A percentile compares a stretch with the other conserved stretches of the same genome.
These are phyloP conservation scores for Yamadazyma spencermartinsiae DNA, from an alignment of 1,139 yeast genomes.

Conservation along the genomic window DNA sequence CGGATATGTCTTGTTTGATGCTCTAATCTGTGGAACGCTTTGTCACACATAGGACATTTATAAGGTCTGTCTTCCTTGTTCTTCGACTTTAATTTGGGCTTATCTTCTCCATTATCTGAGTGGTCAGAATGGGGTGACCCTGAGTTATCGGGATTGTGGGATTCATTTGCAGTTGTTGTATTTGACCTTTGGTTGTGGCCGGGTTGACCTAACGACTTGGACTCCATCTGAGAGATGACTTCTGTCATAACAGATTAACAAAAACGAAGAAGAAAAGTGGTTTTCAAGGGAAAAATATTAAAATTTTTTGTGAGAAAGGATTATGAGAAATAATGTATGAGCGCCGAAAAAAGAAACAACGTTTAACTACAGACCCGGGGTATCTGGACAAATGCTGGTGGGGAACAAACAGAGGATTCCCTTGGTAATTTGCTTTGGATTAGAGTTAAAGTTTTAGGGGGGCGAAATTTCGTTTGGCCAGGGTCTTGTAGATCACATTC, in stretches of 20 bases:
- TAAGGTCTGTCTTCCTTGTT: conserved; percentile 44
- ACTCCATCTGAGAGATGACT: background rate
- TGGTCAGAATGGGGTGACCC: background rate
- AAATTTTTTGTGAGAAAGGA: background rate
- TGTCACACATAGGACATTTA: conserved; percentile 59
- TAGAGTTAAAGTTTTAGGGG: background rate
- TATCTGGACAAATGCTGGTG: background rate
- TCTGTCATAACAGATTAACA: background rate
- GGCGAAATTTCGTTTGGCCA: background rate
- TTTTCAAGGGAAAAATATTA: background rate
- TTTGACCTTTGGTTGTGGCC: background rate
- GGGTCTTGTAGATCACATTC: too few species aligned
- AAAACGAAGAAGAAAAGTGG: background rate
- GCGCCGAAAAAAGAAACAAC: background rate
- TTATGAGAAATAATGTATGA: background rate
- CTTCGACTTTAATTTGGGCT: conserved; percentile 1
- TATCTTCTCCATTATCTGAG: conserved; percentile 3
- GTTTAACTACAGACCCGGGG: background rate
- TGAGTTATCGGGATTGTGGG: background rate
- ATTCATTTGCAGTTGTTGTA: background rate
- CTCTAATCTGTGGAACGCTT: conserved; percentile 64
- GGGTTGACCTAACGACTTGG: background rate
- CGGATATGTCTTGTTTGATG: conserved; percentile 73
- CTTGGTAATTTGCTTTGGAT: background rate
- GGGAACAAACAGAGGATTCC: background rate